Percentiles rank a stretch among this genome's conserved stretches.
These are phyloP conservation scores for Acanthochlamys bracteata DNA, from an alignment of 106 monocot species.

Conservation along the genomic window DNA sequence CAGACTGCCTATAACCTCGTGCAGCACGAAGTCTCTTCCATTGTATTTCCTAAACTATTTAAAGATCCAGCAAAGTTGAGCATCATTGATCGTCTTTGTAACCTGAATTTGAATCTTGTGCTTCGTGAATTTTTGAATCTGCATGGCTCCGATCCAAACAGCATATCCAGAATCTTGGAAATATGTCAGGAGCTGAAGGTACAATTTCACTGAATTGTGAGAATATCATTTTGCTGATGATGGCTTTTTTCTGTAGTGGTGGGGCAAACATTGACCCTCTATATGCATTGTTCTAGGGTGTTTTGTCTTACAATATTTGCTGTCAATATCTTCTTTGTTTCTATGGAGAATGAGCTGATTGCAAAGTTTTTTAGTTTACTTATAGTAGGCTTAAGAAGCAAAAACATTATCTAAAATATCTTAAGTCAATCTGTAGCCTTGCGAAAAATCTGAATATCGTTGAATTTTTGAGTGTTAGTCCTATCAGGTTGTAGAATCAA, in stretches of 20 bases:
- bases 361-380: too few species aligned
- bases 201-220: conserved; percentile 2
- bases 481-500: too few species aligned
- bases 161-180: conserved; percentile 46
- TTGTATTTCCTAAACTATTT: conserved; percentile 51
- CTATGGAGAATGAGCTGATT: too few species aligned
- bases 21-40: conserved; percentile 64
- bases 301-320: too few species aligned
- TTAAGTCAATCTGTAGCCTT: too few species aligned
- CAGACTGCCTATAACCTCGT: conserved; percentile 88
- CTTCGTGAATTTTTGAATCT: conserved; percentile 58
- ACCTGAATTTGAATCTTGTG: conserved; percentile 49
- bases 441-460: too few species aligned
- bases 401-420: too few species aligned
- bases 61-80: conserved; percentile 40
- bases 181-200: conserved; percentile 90
- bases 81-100: conserved; percentile 57
- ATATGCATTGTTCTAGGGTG: too few species aligned
- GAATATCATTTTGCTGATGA: neutral
- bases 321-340: too few species aligned
- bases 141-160: conserved; percentile 27
- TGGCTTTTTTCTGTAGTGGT: neutral
- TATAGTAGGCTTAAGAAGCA: too few species aligned
- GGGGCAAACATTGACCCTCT: too few species aligned
- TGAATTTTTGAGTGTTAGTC: too few species aligned